A percentile compares a stretch with the other conserved stretches of the same genome.
Conservation (phyloP, 2,329 filamentous ascomycete species). For the Geosmithia morbida region DNA sequence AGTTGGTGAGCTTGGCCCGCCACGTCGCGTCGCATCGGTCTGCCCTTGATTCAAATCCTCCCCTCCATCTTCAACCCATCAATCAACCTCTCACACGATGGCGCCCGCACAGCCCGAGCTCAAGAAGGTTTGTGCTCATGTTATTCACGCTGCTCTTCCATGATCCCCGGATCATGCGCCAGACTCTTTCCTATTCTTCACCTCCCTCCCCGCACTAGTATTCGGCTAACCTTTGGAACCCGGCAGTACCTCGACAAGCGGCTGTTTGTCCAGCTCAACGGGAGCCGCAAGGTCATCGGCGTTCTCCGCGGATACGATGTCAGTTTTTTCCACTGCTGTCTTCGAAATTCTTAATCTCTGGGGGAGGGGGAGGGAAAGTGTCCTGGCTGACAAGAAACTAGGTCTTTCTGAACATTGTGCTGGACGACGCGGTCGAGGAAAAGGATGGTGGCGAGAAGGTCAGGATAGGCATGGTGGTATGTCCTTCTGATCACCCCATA, state of each 20-base stretch:
- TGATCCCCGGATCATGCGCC: too few species aligned
- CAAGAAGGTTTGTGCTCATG: conserved; percentile 84
- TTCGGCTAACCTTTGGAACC: neutral
- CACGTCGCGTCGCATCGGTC: conserved; percentile 12
- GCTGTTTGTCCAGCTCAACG: conserved; percentile 94
- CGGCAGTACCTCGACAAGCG: conserved; percentile 95
- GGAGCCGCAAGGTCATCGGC: conserved; percentile 92
- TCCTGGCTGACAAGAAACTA: conserved; percentile 18
- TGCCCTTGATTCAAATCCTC: neutral
- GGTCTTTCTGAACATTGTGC: conserved; percentile 97
- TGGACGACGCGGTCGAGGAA: conserved; percentile 94
- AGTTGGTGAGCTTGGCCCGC: conserved; percentile 2
- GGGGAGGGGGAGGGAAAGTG: neutral
- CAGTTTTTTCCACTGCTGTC: conserved; percentile 15
- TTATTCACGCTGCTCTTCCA: too few species aligned
- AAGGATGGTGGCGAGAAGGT: conserved; percentile 85
- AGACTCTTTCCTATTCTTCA: neutral
- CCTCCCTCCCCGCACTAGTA: neutral
- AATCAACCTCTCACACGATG: conserved; percentile 46
- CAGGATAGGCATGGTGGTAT: conserved; percentile 80
- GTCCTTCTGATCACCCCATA: conserved; percentile 15
- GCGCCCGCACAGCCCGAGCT: conserved; percentile 97
- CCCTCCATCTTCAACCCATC: conserved; percentile 1
- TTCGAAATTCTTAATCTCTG: neutral
- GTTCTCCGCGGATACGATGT: conserved; percentile 94